Percentiles rank a stretch among this genome's conserved stretches.
Conservation (phyloP, 768 basidiomycete species). For the Suillus fuscotomentosus region DNA sequence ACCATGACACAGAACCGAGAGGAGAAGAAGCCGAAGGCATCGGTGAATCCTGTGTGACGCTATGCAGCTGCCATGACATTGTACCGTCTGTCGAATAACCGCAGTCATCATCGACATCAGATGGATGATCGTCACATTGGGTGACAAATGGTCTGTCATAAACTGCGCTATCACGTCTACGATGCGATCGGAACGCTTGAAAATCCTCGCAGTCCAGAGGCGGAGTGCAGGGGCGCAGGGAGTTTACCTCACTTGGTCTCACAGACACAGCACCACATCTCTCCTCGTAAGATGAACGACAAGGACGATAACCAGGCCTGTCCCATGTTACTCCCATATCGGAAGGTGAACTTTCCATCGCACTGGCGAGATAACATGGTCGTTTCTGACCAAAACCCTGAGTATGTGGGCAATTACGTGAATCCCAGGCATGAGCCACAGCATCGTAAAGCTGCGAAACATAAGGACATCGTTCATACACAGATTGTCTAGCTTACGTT, state of each 20-base stretch:
- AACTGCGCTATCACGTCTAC: conserved; percentile 15
- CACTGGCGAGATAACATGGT: conserved; percentile 14
- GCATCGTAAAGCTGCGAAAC: conserved; percentile 27
- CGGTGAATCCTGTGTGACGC: neutral
- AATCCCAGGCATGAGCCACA: conserved; percentile 27
- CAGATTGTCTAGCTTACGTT: conserved; percentile 11
- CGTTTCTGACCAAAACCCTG: conserved; percentile 18
- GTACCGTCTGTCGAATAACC: conserved; percentile 24
- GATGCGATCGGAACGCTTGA: conserved; percentile 13
- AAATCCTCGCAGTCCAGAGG: conserved; percentile 19
- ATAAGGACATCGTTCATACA: neutral
- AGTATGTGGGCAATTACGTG: conserved; percentile 12
- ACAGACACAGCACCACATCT: conserved; percentile 21
- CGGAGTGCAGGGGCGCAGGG: conserved; percentile 22
- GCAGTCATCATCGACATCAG: conserved; percentile 10
- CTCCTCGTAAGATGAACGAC: conserved; percentile 25
- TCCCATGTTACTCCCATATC: conserved; percentile 26
- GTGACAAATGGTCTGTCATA: neutral
- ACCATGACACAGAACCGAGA: conserved; percentile 7
- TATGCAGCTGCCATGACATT: conserved; percentile 7
- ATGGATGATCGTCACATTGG: neutral
- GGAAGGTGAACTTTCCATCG: conserved; percentile 14
- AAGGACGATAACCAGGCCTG: conserved; percentile 21
- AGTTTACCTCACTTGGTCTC: conserved; percentile 25
- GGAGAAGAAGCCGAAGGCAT: neutral